Base-by-base conservation (phyloP, 2,329 filamentous ascomycete species). In the Fonsecaea multimorphosa region DNA sequence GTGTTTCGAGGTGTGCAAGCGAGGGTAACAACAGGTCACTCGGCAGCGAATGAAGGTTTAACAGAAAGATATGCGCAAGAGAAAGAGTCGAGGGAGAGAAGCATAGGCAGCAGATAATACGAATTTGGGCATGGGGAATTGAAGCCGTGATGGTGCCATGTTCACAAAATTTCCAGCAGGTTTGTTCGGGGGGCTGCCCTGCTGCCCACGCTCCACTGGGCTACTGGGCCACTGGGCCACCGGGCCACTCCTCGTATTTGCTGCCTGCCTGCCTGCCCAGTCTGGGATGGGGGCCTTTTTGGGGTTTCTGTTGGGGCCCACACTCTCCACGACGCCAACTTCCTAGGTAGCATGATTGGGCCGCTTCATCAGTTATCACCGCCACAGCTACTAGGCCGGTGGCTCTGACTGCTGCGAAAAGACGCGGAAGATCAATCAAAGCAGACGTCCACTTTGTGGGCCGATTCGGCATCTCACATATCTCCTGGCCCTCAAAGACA, bases 391-490 rank as follows among this genome's bases (percentile, higher is more conserved):
- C 7, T 5, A 24, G 19, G 44, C 44, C 19, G 11, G 12, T 49
- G 12, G 56, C 56, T 14, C 40, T 44, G 38, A 58, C 49, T 49
- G 1, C 19, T 19, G 19, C 11, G 19, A 27, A 9, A 44, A 19
- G n/a, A 19, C n/a, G 38, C 38, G 7, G 38, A 19, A 44, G 40
- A 36, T 56, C 57, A 59, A 29, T 40, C n/a, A 40, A 38, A 34
- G 55, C 55, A 19, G 19, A 16, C n/a, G 19, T 44, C 36, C 22
- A 44, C n/a, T 22, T 32, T 56, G 61, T 67, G 61, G 65, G 65
- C 61, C 61, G 49, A 67, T 64, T 61, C 65, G 65, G 65, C 57
- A 57, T 57, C 60, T 58, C 32, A 40, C 16, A 29, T 40, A 54
- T 59, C 49, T 53, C 44, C 22, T 40, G 22, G 9, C 11, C 14